A percentile compares a stretch with the other conserved stretches of the same genome.
These are phyloP conservation scores for Hanseniaspora meyeri DNA, from an alignment of 805 yeast genomes.

Conservation along the genomic window DNA sequence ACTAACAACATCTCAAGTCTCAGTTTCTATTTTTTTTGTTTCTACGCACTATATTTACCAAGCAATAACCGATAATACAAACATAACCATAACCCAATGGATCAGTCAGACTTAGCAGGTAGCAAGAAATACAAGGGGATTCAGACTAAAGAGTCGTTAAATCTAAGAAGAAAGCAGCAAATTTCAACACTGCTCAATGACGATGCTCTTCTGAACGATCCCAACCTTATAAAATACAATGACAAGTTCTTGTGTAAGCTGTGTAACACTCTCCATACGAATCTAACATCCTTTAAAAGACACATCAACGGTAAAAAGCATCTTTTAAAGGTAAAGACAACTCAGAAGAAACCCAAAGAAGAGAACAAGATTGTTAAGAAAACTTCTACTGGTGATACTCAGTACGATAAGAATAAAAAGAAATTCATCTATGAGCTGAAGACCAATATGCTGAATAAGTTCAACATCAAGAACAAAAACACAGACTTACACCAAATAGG, in stretches of 20 bases:
- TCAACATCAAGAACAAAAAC: neutral
- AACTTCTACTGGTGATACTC: neutral
- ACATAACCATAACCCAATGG: conserved; percentile 1
- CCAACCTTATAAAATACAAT: conserved; percentile 4
- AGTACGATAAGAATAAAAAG: neutral
- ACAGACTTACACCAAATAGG: neutral
- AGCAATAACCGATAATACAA: too few relatives aligned
- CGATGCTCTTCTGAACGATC: neutral
- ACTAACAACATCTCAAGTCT: too few relatives aligned
- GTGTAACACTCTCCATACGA: conserved; percentile 9
- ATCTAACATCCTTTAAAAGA: conserved; percentile 9
- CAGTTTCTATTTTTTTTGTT: too few relatives aligned
- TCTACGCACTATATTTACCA: too few relatives aligned
- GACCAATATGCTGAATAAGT: neutral
- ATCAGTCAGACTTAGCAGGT: conserved; percentile 13
- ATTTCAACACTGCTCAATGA: neutral
- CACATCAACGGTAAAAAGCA: conserved; percentile 12
- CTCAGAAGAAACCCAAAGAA: neutral
- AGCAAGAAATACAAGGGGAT: conserved; percentile 13
- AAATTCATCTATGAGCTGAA: neutral
- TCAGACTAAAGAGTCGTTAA: conserved; percentile 1
- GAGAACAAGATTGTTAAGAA: neutral
- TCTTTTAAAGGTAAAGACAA: neutral
- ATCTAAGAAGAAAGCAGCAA: conserved; percentile 7
- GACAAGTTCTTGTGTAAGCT: conserved; percentile 11